Conservation (phyloP, 225 moss, liverwort and hornwort species). For the Marchantia paleacea region DNA sequence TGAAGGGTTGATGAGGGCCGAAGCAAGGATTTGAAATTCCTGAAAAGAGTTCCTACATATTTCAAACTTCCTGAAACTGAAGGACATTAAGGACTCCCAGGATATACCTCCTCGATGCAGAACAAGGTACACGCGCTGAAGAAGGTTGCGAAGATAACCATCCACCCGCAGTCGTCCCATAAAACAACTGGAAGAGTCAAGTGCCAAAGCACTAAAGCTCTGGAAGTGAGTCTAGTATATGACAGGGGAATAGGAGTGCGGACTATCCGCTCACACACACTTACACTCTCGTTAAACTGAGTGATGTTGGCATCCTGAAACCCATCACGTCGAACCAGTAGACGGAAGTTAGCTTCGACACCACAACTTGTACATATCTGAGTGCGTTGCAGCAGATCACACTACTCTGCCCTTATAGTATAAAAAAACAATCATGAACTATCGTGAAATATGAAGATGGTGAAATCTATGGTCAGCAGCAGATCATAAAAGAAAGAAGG, state of each 20-base stretch:
- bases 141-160: conserved; percentile 75
- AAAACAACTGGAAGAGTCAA: conserved; percentile 75
- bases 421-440: background rate
- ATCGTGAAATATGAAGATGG: too few species aligned
- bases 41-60: too few species aligned
- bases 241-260: conserved; percentile 91
- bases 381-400: background rate
- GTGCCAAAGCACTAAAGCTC: conserved; percentile 87
- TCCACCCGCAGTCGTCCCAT: conserved; percentile 96
- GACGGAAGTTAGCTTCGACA: too few species aligned
- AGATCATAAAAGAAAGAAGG: background rate
- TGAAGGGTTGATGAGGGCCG: background rate
- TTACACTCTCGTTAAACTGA: conserved; percentile 76
- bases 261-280: conserved; percentile 80
- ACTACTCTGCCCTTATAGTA: background rate
- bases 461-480: background rate
- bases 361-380: background rate
- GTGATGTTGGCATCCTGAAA: conserved; percentile 73
- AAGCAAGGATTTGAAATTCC: background rate
- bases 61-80: too few species aligned
- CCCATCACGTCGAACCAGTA: background rate
- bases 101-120: conserved; percentile 56
- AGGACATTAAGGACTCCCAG: too few species aligned
- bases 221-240: conserved; percentile 87
- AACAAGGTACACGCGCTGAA: conserved; percentile 42